Conservation (phyloP, 257 asterid genomes). For the Solanum chmielewskii region DNA sequence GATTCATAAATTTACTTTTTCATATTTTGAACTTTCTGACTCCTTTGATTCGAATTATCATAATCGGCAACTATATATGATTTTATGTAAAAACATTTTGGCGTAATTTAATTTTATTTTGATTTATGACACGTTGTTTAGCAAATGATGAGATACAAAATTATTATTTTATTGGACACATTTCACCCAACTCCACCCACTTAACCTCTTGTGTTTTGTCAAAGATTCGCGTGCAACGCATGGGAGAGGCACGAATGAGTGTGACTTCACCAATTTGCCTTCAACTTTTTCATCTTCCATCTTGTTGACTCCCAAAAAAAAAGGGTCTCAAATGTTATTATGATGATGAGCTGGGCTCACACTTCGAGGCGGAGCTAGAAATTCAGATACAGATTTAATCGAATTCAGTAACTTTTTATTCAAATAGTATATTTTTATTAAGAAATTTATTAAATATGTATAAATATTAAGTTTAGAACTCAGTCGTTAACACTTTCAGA, state of each 20-base stretch:
- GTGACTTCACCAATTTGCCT: slow-evolving; percentile 19
- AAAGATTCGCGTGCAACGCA: slow-evolving; percentile 38
- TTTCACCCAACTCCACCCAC: slow-evolving; percentile 2
- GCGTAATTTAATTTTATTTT: no score
- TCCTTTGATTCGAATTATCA: not conserved
- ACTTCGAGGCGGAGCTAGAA: not conserved
- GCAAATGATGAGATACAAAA: not conserved
- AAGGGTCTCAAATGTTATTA: not conserved
- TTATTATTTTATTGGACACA: not conserved
- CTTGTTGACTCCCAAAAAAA: not conserved
- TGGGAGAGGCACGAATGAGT: slow-evolving; percentile 20
- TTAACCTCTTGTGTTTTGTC: slow-evolving; percentile 12
- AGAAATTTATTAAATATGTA: not conserved
- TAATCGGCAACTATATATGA: not conserved
- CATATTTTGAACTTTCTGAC: no score
- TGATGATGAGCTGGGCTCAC: not conserved
- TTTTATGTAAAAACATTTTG: not conserved
- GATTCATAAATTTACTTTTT: no score
- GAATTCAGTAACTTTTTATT: not conserved
- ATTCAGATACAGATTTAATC: not conserved
- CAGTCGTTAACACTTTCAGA: not conserved
- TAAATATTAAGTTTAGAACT: not conserved
- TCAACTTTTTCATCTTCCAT: not conserved
- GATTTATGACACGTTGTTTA: not conserved
- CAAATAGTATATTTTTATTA: not conserved